Evolutionary conservation across 208 protist genomes (phyloP).

Genomic region (Balamuthia mandrillaris): DNA sequence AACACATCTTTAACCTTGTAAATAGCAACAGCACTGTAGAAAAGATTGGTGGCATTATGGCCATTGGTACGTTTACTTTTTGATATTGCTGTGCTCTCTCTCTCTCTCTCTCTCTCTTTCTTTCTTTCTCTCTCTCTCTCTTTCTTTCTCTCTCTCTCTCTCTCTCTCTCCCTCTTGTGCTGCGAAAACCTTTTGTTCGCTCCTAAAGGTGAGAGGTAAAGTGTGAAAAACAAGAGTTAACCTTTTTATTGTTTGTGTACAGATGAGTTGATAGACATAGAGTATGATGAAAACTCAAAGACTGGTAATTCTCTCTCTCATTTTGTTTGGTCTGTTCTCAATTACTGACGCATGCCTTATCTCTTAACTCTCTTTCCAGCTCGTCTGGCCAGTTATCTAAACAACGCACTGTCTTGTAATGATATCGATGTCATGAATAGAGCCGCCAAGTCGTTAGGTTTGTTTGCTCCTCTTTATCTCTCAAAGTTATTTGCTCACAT

Average conservation of each 20-base stretch:
- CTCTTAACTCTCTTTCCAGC: no score
- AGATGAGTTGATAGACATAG: conserved; percentile 58
- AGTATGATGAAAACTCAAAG: conserved; percentile 56
- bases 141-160: background rate
- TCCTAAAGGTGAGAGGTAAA: background rate
- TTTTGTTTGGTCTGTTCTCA: no score
- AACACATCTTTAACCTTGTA: conserved; percentile 69
- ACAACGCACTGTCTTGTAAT: background rate
- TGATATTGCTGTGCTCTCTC: background rate
- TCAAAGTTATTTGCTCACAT: background rate
- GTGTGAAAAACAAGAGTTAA: background rate
- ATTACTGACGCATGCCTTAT: no score
- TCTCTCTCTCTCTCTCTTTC: background rate
- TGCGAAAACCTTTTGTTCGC: background rate
- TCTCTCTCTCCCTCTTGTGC: background rate
- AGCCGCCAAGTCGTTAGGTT: background rate
- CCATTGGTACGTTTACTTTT: conserved; percentile 58
- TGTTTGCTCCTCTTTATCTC: background rate
- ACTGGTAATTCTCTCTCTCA: background rate
- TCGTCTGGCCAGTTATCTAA: no score
- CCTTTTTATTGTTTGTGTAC: background rate
- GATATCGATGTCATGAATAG: background rate
- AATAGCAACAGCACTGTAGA: conserved; percentile 58
- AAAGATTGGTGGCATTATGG: conserved; percentile 74
- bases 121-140: background rate